These are phyloP conservation scores for Arabidopsis lyrata DNA, from an alignment of 441 rosid genomes.

Conservation along the genomic window DNA sequence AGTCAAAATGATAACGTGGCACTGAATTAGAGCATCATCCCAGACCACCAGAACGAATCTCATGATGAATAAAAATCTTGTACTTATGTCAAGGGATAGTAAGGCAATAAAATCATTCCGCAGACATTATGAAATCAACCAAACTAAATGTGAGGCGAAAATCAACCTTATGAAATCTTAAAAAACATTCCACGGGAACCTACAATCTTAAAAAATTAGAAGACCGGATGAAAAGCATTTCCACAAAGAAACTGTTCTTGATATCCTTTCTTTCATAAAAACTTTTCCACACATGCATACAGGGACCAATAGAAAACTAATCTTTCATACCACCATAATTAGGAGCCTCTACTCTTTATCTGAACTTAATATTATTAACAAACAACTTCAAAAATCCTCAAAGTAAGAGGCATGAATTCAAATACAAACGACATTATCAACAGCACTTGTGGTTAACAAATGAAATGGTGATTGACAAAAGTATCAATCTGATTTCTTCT, in stretches of 20 bases:
- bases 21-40: constrained; percentile 9
- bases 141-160: background rate
- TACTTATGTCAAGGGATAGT: background rate
- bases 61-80: constrained; percentile 5
- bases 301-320: background rate
- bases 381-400: background rate
- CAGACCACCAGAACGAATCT: background rate
- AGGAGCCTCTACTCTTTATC: background rate
- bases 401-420: background rate
- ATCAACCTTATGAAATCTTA: background rate
- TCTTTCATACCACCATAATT: constrained; percentile 2
- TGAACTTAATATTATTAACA: background rate
- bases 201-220: constrained; percentile 1
- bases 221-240: constrained; percentile 6
- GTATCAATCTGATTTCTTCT: constrained; percentile 18
- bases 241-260: constrained; percentile 14
- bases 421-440: background rate
- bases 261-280: background rate
- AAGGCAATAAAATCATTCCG: background rate
- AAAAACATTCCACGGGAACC: background rate
- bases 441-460: background rate
- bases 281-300: constrained; percentile 2
- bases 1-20: background rate
- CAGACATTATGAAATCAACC: no score
- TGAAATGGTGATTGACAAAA: constrained; percentile 5